Conservation (phyloP, 164 flowering plant genomes). For the Berberis vulgaris region DNA sequence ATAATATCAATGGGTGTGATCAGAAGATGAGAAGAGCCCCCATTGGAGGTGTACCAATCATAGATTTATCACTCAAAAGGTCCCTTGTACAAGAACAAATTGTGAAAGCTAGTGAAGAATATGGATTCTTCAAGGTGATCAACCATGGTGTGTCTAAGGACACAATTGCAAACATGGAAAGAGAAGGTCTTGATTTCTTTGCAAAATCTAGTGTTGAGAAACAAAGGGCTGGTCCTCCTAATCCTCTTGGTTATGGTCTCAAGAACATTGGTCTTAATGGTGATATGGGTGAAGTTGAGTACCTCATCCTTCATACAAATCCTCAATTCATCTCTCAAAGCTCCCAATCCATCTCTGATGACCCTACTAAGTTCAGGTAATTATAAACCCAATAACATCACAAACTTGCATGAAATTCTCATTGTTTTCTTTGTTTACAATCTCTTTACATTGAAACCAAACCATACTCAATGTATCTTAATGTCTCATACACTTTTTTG, state of each 20-base stretch:
- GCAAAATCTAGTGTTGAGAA: slow-evolving; percentile 31
- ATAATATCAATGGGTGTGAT: slow-evolving; percentile 12
- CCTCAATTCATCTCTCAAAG: slow-evolving; percentile 27
- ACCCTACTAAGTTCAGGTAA: slow-evolving; percentile 53
- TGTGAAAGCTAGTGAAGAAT: slow-evolving; percentile 18
- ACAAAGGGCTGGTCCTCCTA: slow-evolving; percentile 34
- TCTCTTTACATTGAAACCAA: not conserved
- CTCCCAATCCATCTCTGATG: slow-evolving; percentile 28
- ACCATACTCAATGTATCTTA: too few relatives aligned
- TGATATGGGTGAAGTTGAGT: slow-evolving; percentile 63
- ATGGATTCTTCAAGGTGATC: slow-evolving; percentile 19
- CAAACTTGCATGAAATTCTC: not conserved
- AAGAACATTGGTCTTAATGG: slow-evolving; percentile 60
- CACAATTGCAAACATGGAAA: slow-evolving; percentile 12
- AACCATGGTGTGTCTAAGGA: slow-evolving; percentile 13
- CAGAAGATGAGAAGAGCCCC: slow-evolving; percentile 3
- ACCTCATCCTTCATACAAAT: slow-evolving; percentile 43
- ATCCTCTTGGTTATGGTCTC: slow-evolving; percentile 56
- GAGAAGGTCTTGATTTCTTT: slow-evolving; percentile 32
- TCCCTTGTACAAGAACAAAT: slow-evolving; percentile 8
- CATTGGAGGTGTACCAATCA: slow-evolving; percentile 9
- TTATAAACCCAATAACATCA: not conserved
- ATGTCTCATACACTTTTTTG: too few relatives aligned
- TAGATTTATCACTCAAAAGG: slow-evolving; percentile 12
- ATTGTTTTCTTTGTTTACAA: not conserved